Evolutionary conservation across 2,329 filamentous ascomycete genomes (phyloP).

Genomic region (Trichoderma harzianum): DNA sequence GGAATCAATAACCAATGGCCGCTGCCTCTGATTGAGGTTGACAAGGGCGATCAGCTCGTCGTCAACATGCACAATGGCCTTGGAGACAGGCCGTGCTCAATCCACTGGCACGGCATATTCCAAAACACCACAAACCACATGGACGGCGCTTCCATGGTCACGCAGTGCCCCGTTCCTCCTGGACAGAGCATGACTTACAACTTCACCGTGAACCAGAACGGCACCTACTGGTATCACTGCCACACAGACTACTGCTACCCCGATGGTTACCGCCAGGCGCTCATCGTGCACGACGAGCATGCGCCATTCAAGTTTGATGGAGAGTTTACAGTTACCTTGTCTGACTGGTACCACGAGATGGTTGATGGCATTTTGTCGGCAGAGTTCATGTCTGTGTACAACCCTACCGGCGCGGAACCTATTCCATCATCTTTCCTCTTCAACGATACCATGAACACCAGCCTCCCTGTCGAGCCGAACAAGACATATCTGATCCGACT

Average conservation of each 20-base stretch:
- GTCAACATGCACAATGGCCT: conserved; percentile 49
- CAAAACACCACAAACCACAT: conserved; percentile 56
- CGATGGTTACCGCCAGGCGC: conserved; percentile 40
- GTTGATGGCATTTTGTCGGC: conserved; percentile 35
- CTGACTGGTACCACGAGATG: conserved; percentile 60
- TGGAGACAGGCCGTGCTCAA: conserved; percentile 45
- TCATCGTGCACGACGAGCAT: conserved; percentile 54
- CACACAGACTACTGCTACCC: conserved; percentile 32
- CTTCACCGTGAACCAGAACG: conserved; percentile 54
- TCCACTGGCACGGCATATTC: conserved; percentile 61
- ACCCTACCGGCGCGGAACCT: conserved; percentile 52
- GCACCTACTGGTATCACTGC: conserved; percentile 63
- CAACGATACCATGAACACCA: conserved; percentile 46
- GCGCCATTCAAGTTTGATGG: conserved; percentile 51
- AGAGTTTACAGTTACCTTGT: conserved; percentile 54
- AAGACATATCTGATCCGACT: conserved; percentile 54
- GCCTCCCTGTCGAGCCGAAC: conserved; percentile 32
- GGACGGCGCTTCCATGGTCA: conserved; percentile 57
- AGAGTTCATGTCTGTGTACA: conserved; percentile 31
- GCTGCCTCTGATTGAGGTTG: conserved; percentile 55
- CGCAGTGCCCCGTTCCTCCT: conserved; percentile 55
- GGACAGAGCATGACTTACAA: conserved; percentile 54
- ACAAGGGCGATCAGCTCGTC: conserved; percentile 49
- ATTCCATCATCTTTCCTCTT: conserved; percentile 52
- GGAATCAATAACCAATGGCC: conserved; percentile 66